phyloP scores from a whole-genome alignment of 179 eudicot species.

The Camellia oleifera region DNA sequence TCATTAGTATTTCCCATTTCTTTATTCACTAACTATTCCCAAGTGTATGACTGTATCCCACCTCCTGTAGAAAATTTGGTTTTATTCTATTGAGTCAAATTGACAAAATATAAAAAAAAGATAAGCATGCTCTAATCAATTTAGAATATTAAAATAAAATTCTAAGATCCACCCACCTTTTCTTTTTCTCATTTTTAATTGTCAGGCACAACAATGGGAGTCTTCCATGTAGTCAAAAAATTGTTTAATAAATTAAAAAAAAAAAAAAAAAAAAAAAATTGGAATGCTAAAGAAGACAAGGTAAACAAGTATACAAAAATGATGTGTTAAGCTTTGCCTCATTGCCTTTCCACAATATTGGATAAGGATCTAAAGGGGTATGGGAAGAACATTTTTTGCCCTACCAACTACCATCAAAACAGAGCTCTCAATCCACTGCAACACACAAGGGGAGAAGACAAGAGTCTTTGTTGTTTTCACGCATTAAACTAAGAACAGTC shows the following conservation, averaged over 20 bases:
- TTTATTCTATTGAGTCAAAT: not conserved
- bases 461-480: not conserved
- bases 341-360: not conserved
- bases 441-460: not conserved
- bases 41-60: not conserved
- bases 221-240: not conserved
- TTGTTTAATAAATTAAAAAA: too few relatives aligned
- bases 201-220: not conserved
- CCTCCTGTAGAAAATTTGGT: not conserved
- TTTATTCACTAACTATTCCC: not conserved
- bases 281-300: not conserved
- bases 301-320: not conserved
- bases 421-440: constrained; percentile 3
- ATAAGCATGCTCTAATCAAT: not conserved
- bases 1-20: not conserved
- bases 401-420: constrained; percentile 16
- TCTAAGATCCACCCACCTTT: not conserved
- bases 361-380: constrained; percentile 12
- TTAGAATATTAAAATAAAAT: not conserved
- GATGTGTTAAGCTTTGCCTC: not conserved
- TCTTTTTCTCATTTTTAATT: not conserved
- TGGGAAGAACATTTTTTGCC: constrained; percentile 7
- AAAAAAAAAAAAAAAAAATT: not conserved
- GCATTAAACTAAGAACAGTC: not conserved
- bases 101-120: not conserved